Evolutionary conservation across 805 yeast species (phyloP).

Genomic region (Schizosaccharomyces octosporus): DNA sequence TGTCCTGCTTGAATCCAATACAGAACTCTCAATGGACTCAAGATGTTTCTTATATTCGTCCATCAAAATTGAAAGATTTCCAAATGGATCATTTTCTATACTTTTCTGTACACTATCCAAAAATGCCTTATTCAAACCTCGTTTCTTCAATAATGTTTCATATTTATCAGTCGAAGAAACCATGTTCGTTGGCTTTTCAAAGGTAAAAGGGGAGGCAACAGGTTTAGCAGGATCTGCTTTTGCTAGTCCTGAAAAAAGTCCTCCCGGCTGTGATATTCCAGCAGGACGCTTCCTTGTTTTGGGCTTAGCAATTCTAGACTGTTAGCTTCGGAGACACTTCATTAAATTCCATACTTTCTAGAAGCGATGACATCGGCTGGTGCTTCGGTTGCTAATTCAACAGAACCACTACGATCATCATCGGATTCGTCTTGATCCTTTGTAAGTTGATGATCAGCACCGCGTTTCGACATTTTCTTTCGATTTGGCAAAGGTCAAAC

Average conservation of each 20-base stretch:
- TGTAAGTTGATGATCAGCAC: constrained; percentile 2
- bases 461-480: constrained; percentile 1
- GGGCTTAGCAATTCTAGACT: constrained; percentile 1
- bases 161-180: not conserved
- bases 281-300: not conserved
- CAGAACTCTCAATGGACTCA: not conserved
- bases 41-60: not conserved
- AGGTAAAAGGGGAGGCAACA: not conserved
- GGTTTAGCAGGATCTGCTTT: not conserved
- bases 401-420: constrained; percentile 1
- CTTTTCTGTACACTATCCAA: not conserved
- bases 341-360: not conserved
- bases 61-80: not conserved
- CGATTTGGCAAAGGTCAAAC: not conserved
- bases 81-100: constrained; percentile 1
- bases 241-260: not conserved
- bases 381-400: not conserved
- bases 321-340: not conserved
- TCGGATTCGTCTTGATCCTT: not conserved
- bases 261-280: not conserved
- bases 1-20: not conserved
- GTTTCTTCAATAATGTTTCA: not conserved
- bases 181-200: not conserved
- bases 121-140: not conserved
- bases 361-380: not conserved